Base-by-base conservation (phyloP, 2,329 filamentous ascomycete species). In the Fusarium sublunatum region DNA sequence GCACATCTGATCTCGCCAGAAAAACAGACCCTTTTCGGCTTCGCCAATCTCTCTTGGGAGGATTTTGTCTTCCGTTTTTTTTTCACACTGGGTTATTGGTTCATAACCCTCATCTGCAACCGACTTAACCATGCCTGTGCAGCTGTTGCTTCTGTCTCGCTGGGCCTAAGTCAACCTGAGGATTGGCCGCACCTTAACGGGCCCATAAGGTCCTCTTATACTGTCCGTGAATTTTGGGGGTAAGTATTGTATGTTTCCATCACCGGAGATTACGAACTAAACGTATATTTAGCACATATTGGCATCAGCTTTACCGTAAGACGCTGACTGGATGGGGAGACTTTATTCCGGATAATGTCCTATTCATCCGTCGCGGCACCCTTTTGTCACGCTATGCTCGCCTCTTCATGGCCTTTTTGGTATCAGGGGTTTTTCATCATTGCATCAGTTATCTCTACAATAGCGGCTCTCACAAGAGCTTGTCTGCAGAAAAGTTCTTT, bases 171-270 rank as follows among this genome's bases (percentile, higher is more conserved):
- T 2, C 5, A 22, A 9, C 42, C 55, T 0, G 28, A 44, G 2
- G 55, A 57, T 10, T 58, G 55, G 52, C 52, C 55, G 1, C 38
- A 39, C n/a, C 24, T 57, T 7, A 57, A 57, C 1, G 55, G 52
- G 0, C 4, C 43, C 1, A 35, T 50, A 12, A 25, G 32, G 12
- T 34, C 52, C 19, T 57, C 42, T 29, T 58, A 32, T 3, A 58
- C 38, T 15, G 6, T 58, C 8, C 28, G 55, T 0, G 53, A 43
- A 2, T 57, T 58, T 3, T 58, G 55, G 55, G 55, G 55, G 55
- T 58, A 12, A 44, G 43, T 3, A 0, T 3, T 8, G 1, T 1
- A 8, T 19, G 19, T 19, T 10, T 9, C 29, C 29, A 31, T 19
- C 0, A 1, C 2, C 3, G 2, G 1, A 3, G 9, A 5, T 10